A percentile compares a stretch with the other conserved stretches of the same genome.
phyloP scores from a whole-genome alignment of 345 rosid genomes.

The Turritis glabra region DNA sequence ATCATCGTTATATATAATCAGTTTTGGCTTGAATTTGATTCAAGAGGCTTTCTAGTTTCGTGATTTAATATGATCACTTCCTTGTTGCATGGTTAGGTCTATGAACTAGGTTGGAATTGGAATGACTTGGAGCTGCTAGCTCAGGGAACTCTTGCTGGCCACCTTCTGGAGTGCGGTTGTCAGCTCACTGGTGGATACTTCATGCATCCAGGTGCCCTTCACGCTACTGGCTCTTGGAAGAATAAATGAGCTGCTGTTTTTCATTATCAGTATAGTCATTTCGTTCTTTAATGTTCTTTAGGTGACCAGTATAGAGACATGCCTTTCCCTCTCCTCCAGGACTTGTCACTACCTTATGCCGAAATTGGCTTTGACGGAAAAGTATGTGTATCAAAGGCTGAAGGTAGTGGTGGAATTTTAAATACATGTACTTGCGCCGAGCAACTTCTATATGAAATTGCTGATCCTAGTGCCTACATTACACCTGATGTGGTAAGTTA shows the following conservation, averaged over 20 bases:
- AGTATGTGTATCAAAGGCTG: conserved; percentile 63
- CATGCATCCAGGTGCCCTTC: conserved; percentile 87
- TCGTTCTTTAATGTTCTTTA: conserved; percentile 36
- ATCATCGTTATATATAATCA: background rate
- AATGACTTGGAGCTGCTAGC: conserved; percentile 74
- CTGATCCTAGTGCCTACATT: conserved; percentile 83
- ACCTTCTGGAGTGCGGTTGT: conserved; percentile 93
- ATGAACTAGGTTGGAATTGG: conserved; percentile 97
- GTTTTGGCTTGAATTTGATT: conserved; percentile 4
- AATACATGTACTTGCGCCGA: conserved; percentile 73
- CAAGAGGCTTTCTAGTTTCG: background rate
- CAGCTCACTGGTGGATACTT: conserved; percentile 98
- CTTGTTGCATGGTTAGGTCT: conserved; percentile 51
- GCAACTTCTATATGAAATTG: conserved; percentile 90
- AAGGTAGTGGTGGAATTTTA: conserved; percentile 77
- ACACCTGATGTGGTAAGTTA: conserved; percentile 90
- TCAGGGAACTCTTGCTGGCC: conserved; percentile 90
- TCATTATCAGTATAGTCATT: background rate
- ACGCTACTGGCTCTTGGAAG: conserved; percentile 1
- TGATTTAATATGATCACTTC: background rate
- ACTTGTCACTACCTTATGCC: conserved; percentile 87
- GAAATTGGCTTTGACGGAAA: conserved; percentile 67
- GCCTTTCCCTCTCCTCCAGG: conserved; percentile 56
- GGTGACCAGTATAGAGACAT: conserved; percentile 73
- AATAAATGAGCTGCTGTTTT: background rate